Conservation (phyloP, 805 yeast genomes). For the Yarrowia divulgata region DNA sequence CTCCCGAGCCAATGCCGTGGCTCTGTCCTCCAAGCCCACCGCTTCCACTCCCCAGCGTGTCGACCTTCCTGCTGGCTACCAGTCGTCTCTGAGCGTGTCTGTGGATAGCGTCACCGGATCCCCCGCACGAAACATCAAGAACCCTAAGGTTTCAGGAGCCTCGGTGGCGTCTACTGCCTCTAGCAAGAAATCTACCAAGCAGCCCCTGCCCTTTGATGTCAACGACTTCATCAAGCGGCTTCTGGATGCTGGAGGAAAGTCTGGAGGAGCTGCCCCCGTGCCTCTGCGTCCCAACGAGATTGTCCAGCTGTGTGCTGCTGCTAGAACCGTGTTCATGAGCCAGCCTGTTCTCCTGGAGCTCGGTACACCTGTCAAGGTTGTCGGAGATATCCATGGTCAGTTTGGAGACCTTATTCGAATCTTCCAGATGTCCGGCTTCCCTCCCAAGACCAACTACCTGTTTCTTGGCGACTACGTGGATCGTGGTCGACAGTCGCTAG, state of each 20-base stretch:
- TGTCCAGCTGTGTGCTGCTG: constrained; percentile 75
- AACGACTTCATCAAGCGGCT: constrained; percentile 84
- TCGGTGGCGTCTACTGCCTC: constrained; percentile 25
- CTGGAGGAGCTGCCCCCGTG: constrained; percentile 33
- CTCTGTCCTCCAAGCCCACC: constrained; percentile 13
- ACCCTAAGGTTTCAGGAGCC: constrained; percentile 27
- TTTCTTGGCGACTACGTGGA: constrained; percentile 96
- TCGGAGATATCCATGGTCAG: constrained; percentile 95
- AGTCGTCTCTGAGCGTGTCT: constrained; percentile 29
- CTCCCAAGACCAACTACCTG: constrained; percentile 86
- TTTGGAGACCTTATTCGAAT: constrained; percentile 84
- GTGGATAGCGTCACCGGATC: constrained; percentile 35
- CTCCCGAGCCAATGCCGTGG: constrained; percentile 32
- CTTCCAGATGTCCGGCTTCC: constrained; percentile 91
- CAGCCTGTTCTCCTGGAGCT: constrained; percentile 88
- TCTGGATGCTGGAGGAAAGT: constrained; percentile 84
- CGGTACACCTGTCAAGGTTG: constrained; percentile 83
- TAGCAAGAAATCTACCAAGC: constrained; percentile 5
- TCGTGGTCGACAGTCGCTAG: constrained; percentile 92
- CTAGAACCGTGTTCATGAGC: constrained; percentile 81
- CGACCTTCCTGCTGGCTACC: constrained; percentile 37
- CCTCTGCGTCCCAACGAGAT: constrained; percentile 77
- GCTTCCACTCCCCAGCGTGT: constrained; percentile 37
- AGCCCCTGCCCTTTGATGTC: constrained; percentile 54
- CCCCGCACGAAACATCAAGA: constrained; percentile 34